Percentiles rank a stretch among this genome's conserved stretches.
Conservation (phyloP, 208 protist genomes). For the Acanthamoeba triangularis region DNA sequence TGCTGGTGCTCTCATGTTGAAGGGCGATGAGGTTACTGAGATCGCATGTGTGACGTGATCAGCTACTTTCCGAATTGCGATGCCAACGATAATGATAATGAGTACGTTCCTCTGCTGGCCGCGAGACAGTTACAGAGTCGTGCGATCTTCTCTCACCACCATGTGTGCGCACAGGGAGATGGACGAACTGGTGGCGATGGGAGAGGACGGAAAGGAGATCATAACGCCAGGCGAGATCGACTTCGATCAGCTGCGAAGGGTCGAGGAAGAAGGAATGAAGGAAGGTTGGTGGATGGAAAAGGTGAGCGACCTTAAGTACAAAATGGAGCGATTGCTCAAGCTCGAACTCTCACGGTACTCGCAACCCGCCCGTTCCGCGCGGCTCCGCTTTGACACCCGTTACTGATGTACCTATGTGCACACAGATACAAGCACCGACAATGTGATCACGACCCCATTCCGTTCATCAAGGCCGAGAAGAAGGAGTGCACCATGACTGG, state of each 20-base stretch:
- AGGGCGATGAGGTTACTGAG: background rate
- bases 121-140: too few species aligned
- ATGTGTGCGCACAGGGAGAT: background rate
- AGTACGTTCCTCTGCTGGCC: background rate
- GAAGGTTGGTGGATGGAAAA: slow-evolving; percentile 72
- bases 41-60: background rate
- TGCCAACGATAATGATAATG: slow-evolving; percentile 13
- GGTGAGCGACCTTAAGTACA: slow-evolving; percentile 59
- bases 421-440: slow-evolving; percentile 36
- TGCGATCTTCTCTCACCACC: too few species aligned
- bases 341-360: slow-evolving; percentile 36
- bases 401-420: background rate
- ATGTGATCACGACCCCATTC: slow-evolving; percentile 43
- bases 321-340: slow-evolving; percentile 59
- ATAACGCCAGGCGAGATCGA: background rate
- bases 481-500: background rate
- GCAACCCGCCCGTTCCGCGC: background rate
- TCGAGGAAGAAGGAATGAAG: background rate
- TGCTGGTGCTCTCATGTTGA: background rate
- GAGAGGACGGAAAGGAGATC: slow-evolving; percentile 47
- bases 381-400: background rate
- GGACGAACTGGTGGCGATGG: slow-evolving; percentile 37
- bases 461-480: slow-evolving; percentile 33
- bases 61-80: slow-evolving; percentile 4
- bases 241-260: background rate